These are phyloP conservation scores for Camellia oleifera DNA, from an alignment of 179 eudicot species.

Conservation along the genomic window DNA sequence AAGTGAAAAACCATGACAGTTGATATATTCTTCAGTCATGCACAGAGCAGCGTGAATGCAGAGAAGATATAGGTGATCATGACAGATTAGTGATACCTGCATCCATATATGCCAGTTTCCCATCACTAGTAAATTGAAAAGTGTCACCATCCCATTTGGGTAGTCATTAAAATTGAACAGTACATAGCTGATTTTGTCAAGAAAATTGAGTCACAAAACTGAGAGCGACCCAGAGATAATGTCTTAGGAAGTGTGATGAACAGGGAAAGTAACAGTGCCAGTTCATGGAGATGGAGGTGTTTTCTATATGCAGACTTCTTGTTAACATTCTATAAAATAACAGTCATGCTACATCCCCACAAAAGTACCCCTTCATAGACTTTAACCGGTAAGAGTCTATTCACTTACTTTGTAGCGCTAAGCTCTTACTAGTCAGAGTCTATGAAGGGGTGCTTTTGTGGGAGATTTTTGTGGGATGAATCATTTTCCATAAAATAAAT, in stretches of 20 bases:
- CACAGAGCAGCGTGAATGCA: background rate
- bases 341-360: too few relatives aligned
- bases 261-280: background rate
- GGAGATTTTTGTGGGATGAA: too few relatives aligned
- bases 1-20: background rate
- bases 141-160: constrained; percentile 96
- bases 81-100: constrained; percentile 59
- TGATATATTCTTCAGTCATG: background rate
- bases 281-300: constrained; percentile 6
- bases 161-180: constrained; percentile 98
- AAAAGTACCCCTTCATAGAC: too few relatives aligned
- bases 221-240: background rate
- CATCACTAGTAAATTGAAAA: constrained; percentile 87
- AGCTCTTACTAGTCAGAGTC: too few relatives aligned
- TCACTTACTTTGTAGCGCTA: too few relatives aligned
- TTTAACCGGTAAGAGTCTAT: too few relatives aligned
- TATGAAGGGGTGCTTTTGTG: too few relatives aligned
- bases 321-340: background rate
- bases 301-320: background rate
- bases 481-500: background rate
- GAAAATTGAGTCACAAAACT: constrained; percentile 29
- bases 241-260: constrained; percentile 14
- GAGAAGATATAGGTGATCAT: constrained; percentile 1
- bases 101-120: constrained; percentile 96
- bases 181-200: constrained; percentile 67